phyloP scores from a whole-genome alignment of 306 rosid genomes.

The Gastrolobium villosum region DNA sequence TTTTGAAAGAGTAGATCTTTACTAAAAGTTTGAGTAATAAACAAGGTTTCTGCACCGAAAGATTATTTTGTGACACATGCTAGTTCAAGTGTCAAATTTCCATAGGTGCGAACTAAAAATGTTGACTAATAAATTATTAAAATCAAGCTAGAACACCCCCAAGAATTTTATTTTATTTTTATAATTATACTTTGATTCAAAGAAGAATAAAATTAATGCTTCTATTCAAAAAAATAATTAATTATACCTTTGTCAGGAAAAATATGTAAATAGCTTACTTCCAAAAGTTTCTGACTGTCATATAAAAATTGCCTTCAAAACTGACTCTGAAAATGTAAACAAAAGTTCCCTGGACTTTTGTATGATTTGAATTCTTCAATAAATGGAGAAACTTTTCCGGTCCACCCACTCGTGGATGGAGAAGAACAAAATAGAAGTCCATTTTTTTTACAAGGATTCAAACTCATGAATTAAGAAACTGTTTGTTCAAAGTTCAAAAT shows the following conservation, averaged over 20 bases:
- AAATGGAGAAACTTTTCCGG: slow-evolving; percentile 2
- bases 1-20: neutral
- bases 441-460: neutral
- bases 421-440: neutral
- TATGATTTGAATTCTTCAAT: slow-evolving; percentile 27
- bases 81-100: neutral
- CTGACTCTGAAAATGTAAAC: neutral
- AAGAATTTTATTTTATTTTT: neutral
- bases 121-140: neutral
- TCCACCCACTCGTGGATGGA: neutral
- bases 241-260: neutral
- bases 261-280: neutral
- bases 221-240: no score
- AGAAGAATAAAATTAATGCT: neutral
- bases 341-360: slow-evolving; percentile 17
- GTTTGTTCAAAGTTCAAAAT: neutral
- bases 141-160: neutral
- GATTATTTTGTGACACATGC: neutral
- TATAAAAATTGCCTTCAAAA: slow-evolving; percentile 7
- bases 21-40: neutral
- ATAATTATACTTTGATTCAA: neutral
- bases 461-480: neutral
- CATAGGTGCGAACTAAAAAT: neutral
- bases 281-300: slow-evolving; percentile 8
- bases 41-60: neutral